Conservation (phyloP, 176 grass and related monocot species). For the Chrysopogon serrulatus region DNA sequence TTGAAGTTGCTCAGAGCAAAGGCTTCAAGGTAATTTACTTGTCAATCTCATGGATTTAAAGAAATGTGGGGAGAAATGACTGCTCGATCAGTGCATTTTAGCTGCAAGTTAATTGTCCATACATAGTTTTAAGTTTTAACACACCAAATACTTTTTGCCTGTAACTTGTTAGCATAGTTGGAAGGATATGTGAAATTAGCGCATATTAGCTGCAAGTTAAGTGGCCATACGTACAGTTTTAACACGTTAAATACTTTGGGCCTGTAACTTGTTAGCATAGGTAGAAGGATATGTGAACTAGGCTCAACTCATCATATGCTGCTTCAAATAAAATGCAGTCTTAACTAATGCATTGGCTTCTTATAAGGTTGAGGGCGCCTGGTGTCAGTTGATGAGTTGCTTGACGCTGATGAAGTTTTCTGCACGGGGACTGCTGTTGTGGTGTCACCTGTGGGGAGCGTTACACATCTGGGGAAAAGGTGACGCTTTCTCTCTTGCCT, state of each 20-base stretch:
- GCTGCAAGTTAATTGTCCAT: neutral
- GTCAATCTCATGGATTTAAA: neutral
- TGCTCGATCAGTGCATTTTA: neutral
- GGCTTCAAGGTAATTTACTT: conserved; percentile 65
- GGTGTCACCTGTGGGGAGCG: conserved; percentile 84
- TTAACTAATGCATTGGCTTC: conserved; percentile 9
- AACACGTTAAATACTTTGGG: neutral
- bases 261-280: neutral
- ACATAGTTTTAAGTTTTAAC: neutral
- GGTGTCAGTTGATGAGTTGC: conserved; percentile 71
- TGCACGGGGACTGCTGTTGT: conserved; percentile 90
- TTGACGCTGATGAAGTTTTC: conserved; percentile 88
- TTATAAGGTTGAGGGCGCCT: conserved; percentile 63
- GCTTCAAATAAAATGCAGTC: neutral
- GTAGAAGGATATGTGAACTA: neutral
- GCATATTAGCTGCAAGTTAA: neutral
- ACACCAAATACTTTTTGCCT: neutral
- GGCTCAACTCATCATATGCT: neutral
- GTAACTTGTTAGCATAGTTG: neutral
- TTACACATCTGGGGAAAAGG: conserved; percentile 68
- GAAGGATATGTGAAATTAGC: neutral
- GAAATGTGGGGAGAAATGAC: neutral
- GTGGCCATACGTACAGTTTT: neutral
- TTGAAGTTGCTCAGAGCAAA: conserved; percentile 66
- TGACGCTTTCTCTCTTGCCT: conserved; percentile 12